Percentiles rank a stretch among this genome's conserved stretches.
Evolutionary conservation across 2,329 filamentous ascomycete genomes (phyloP).

Genomic region (Penicillium crustosum): DNA sequence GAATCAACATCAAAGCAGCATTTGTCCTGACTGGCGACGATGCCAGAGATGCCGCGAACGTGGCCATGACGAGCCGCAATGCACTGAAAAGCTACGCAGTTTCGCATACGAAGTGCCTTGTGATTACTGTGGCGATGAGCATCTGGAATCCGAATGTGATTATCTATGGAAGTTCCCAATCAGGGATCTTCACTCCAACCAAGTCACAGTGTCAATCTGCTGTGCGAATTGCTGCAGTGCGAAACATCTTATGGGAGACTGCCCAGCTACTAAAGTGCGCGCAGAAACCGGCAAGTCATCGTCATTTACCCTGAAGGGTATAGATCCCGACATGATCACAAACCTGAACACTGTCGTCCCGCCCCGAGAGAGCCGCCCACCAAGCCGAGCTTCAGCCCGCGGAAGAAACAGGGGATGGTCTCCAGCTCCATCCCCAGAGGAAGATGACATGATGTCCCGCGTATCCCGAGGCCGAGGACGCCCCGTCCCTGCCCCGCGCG

Average conservation of each 20-base stretch:
- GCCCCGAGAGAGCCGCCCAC: constrained; percentile 7
- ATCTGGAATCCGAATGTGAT: constrained; percentile 61
- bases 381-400: neutral
- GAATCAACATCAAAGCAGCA: constrained; percentile 41
- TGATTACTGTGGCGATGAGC: constrained; percentile 60
- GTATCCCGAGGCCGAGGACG: constrained; percentile 24
- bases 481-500: constrained; percentile 27
- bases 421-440: constrained; percentile 33
- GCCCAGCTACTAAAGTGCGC: constrained; percentile 32
- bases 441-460: constrained; percentile 34
- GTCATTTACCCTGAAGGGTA: constrained; percentile 42
- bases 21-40: constrained; percentile 43
- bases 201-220: constrained; percentile 44
- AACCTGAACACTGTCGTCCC: constrained; percentile 38
- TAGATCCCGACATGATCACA: constrained; percentile 39
- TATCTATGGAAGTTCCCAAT: constrained; percentile 55
- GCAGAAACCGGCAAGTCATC: constrained; percentile 30
- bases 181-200: constrained; percentile 24
- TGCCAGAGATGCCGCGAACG: constrained; percentile 61
- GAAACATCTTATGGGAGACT: constrained; percentile 47
- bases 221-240: constrained; percentile 47
- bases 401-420: constrained; percentile 14
- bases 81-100: constrained; percentile 58
- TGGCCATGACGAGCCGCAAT: constrained; percentile 57
- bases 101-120: constrained; percentile 58